A percentile compares a stretch with the other conserved stretches of the same genome.
These are phyloP conservation scores for Brassica carinata DNA, from an alignment of 345 rosid species.

Conservation along the genomic window DNA sequence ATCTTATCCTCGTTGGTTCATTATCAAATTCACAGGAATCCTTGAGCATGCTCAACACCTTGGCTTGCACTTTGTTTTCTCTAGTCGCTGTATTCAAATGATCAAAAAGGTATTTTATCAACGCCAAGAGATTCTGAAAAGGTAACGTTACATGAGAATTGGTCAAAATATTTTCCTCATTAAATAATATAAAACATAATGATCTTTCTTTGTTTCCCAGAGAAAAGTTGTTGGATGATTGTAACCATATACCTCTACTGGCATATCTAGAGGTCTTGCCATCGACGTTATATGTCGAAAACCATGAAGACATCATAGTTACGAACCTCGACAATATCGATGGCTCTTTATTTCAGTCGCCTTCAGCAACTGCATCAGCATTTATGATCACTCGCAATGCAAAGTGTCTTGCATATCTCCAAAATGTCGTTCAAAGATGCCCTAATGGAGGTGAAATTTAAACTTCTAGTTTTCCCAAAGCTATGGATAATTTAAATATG, in stretches of 20 bases:
- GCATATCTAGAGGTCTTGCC: constrained; percentile 56
- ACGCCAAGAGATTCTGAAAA: constrained; percentile 45
- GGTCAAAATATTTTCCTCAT: not conserved
- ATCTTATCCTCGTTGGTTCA: constrained; percentile 58
- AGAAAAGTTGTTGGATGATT: constrained; percentile 43
- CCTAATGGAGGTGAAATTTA: constrained; percentile 48
- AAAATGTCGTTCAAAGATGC: constrained; percentile 44
- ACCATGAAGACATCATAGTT: constrained; percentile 27
- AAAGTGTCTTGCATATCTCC: constrained; percentile 50
- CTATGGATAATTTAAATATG: not conserved
- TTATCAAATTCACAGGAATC: constrained; percentile 52
- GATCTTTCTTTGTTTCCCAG: constrained; percentile 15
- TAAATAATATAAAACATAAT: not conserved
- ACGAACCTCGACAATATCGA: constrained; percentile 35
- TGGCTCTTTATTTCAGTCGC: constrained; percentile 67
- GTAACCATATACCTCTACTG: constrained; percentile 41
- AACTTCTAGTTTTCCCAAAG: not conserved
- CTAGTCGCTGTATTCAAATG: constrained; percentile 4
- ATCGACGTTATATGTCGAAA: constrained; percentile 15
- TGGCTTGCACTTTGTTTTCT: constrained; percentile 45
- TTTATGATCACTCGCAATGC: constrained; percentile 57
- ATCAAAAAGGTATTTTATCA: constrained; percentile 34
- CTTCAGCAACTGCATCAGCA: constrained; percentile 68
- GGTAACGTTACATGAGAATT: constrained; percentile 33
- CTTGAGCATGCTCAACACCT: constrained; percentile 49